phyloP scores from a whole-genome alignment of 345 rosid species.

The Citrus cavaleriei region DNA sequence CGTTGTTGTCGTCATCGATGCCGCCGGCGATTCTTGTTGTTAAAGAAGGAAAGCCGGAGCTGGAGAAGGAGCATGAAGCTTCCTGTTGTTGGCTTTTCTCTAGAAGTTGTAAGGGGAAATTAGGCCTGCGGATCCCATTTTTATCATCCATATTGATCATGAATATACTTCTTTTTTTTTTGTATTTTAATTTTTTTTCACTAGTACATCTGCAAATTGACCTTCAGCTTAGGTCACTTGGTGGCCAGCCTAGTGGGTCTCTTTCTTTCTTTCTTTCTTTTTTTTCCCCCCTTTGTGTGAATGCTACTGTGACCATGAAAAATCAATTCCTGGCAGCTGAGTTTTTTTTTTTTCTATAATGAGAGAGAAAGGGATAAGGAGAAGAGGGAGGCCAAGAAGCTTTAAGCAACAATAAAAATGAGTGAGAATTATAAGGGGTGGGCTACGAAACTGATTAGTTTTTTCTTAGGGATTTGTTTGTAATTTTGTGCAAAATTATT shows the following conservation, averaged over 20 bases:
- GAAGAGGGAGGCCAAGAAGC: constrained; percentile 22
- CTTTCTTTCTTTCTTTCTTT: constrained; percentile 12
- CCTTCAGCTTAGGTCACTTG: constrained; percentile 27
- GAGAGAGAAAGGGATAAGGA: constrained; percentile 20
- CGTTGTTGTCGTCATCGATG: background rate
- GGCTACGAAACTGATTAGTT: constrained; percentile 18
- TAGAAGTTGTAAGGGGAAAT: constrained; percentile 78
- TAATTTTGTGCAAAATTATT: background rate
- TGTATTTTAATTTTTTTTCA: constrained; percentile 1
- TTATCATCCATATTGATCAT: constrained; percentile 66
- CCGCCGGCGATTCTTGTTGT: background rate
- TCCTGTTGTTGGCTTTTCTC: constrained; percentile 31
- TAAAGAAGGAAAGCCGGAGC: constrained; percentile 17
- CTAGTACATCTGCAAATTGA: constrained; percentile 25
- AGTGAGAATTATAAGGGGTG: constrained; percentile 37
- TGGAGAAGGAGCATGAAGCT: constrained; percentile 30
- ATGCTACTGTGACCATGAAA: constrained; percentile 26
- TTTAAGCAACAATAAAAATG: constrained; percentile 73
- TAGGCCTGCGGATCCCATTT: constrained; percentile 64
- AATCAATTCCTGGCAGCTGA: constrained; percentile 39
- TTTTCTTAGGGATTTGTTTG: constrained; percentile 20
- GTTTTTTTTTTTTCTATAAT: constrained; percentile 24
- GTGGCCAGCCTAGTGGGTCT: constrained; percentile 58
- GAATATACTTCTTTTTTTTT: constrained; percentile 4
- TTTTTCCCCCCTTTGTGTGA: background rate